Base-by-base conservation (phyloP, 2,329 filamentous ascomycete genomes). In the Colletotrichum horii region DNA sequence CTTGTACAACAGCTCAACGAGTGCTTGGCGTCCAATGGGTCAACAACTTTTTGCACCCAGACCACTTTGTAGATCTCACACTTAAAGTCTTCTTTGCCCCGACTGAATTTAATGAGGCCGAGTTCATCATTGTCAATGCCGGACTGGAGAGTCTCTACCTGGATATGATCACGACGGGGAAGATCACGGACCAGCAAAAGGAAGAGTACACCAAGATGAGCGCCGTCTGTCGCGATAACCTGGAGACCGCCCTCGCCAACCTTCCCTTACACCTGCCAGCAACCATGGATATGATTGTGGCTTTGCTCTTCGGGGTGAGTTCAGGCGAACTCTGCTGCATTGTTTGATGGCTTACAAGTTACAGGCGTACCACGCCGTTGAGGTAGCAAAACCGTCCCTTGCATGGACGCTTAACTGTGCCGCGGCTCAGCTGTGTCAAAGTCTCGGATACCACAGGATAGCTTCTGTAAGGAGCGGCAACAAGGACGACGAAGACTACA, bases 41-140 rank as follows among this genome's bases (percentile, higher is more conserved):
- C n/a, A 79, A 79, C 9, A 81, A 81, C 28, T 82, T 83, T 34
- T 68, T 82, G 7, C 79, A 81, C 0, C 38, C 81, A 26, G 78
- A 83, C 9, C 77, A 77, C 16, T 84, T 84, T 71, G 79, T 80
- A 2, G 82, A 83, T n/a, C 77, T 81, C 22, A 82, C 80, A n/a
- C 78, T 83, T 9, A 80, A 80, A 14, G 79, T 84, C 3, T 84
- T 83, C 62, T 84, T 83, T 62, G 79, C 82, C 3, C 81, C 80
- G 3, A 30, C 22, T 19, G 81, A 83, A 56, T 79, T 81, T 60
- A 79, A 80, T 8, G 81, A 83, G 26, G 78, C 82, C 8, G 80
- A 83, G 38, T 84, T 83, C 30, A 83, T 84, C 66, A 80, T 81
- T n/a, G 80, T 82, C 2, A 84, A 84, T 34, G 77, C 80, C 4